Evolutionary conservation across 1,284 basidiomycete species (phyloP), one percentile per base, ranked within the genome.

Genomic region (Chondrostereum purpureum): DNA sequence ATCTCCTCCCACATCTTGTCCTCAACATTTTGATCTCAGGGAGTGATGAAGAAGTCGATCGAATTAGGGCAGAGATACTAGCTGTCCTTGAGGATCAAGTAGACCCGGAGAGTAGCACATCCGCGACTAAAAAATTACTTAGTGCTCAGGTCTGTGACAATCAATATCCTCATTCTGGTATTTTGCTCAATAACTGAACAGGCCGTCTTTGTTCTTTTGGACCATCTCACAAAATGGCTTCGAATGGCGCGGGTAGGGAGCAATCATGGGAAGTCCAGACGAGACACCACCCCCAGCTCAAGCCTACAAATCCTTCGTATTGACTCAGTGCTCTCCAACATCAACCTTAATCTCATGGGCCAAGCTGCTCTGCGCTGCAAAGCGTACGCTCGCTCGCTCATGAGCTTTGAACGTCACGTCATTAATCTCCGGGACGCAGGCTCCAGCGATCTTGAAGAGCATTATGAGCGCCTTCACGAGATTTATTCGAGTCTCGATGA

Each of bases 401-500:
- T 98, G 78, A 94, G 88, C 61, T 96, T 95, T 55, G 96, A 99
- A 61, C 82, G 84, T 44, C 83, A 88, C 40, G 78, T 95, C 21
- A 65, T 86, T 21, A 70, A 72, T 47, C 67, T 72, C 48, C 63
- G 68, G 58, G 52, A 63, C 3, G 65, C 71, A 0, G 62, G 68
- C 16, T 62, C 68, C 39, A 66, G 64, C 12, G 77, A 87, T 16
- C 68, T 93, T 1, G 81, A 92, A 43, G 70, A 68, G 1, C 87
- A 92, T 61, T 98, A 92, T 58, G 96, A 99, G 58, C 80, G 83
- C 22, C 69, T 99, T 31, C 96, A 99, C 58, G 84, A 96, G 60
- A 96, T 99, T 51, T 99, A 99, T 62, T 88, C 96, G 11, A 79
- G 91, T 47, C 74, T 99, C 3, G 94, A 99, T 59, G 94, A 99